These are phyloP conservation scores for Pseudocercospora eumusae DNA, from an alignment of 2,329 filamentous ascomycete genomes.

Conservation along the genomic window DNA sequence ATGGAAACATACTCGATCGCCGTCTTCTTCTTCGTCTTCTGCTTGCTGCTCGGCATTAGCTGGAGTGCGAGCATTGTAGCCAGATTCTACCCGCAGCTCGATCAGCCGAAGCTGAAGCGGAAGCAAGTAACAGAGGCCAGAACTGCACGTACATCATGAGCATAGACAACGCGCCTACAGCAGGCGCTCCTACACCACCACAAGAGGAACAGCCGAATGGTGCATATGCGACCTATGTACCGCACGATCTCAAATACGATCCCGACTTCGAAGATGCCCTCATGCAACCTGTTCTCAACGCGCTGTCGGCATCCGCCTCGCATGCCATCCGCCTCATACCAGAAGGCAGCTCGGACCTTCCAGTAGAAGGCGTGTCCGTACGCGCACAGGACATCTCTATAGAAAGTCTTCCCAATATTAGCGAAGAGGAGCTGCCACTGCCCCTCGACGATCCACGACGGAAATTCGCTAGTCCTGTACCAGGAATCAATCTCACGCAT, in stretches of 20 bases:
- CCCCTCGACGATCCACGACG: slow-evolving; percentile 47
- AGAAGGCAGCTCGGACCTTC: slow-evolving; percentile 33
- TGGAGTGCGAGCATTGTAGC: slow-evolving; percentile 20
- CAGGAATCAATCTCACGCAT: slow-evolving; percentile 50
- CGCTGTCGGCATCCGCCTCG: slow-evolving; percentile 35
- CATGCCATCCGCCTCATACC: slow-evolving; percentile 35
- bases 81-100: slow-evolving; percentile 2
- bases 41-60: slow-evolving; percentile 17
- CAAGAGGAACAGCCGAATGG: slow-evolving; percentile 27
- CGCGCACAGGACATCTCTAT: slow-evolving; percentile 33
- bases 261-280: slow-evolving; percentile 49
- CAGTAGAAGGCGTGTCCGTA: slow-evolving; percentile 33
- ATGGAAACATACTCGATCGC: slow-evolving; percentile 19
- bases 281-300: slow-evolving; percentile 44
- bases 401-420: slow-evolving; percentile 34
- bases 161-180: not conserved
- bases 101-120: not conserved
- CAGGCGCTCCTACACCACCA: slow-evolving; percentile 27
- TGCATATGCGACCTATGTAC: slow-evolving; percentile 45
- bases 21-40: slow-evolving; percentile 19
- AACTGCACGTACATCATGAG: not conserved
- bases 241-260: slow-evolving; percentile 48
- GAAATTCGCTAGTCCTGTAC: slow-evolving; percentile 46
- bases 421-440: slow-evolving; percentile 44
- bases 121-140: not conserved